Conservation (phyloP, 2,329 filamentous ascomycete species). For the Elsinoe ampelina region DNA sequence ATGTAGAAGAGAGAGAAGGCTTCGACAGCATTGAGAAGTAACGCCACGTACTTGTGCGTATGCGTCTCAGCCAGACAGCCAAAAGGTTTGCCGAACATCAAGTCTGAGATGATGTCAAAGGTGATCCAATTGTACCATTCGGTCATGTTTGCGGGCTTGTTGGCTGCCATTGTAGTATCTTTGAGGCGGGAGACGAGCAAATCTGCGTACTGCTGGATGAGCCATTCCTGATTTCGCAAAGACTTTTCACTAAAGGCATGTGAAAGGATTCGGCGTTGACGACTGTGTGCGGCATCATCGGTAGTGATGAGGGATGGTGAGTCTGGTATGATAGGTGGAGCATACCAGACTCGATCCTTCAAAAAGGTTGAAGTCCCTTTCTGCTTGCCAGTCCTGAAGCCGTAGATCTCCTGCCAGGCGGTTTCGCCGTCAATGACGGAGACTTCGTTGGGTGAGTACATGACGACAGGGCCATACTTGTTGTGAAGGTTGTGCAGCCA, state of each 20-base stretch:
- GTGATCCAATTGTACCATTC: conserved; percentile 30
- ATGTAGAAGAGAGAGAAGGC: conserved; percentile 22
- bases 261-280: conserved; percentile 30
- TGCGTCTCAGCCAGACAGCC: conserved; percentile 21
- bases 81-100: conserved; percentile 27
- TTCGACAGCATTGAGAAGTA: conserved; percentile 22
- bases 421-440: conserved; percentile 36
- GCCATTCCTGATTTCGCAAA: conserved; percentile 31
- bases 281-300: conserved; percentile 26
- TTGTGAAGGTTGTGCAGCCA: conserved; percentile 26
- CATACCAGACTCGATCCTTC: conserved; percentile 31
- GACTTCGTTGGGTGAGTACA: conserved; percentile 34
- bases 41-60: conserved; percentile 27
- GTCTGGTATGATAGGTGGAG: conserved; percentile 23
- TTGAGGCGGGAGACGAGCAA: conserved; percentile 30
- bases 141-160: conserved; percentile 20
- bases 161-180: conserved; percentile 12
- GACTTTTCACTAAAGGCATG: conserved; percentile 37
- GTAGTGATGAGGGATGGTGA: conserved; percentile 23
- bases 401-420: conserved; percentile 38
- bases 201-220: conserved; percentile 33
- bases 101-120: conserved; percentile 32
- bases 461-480: conserved; percentile 35
- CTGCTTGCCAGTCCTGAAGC: conserved; percentile 29
- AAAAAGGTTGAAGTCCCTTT: conserved; percentile 27